Percentiles rank a stretch among this genome's conserved stretches.
These are phyloP conservation scores for Pseudozyma flocculosa DNA, from an alignment of 1,284 basidiomycete species.

Conservation along the genomic window DNA sequence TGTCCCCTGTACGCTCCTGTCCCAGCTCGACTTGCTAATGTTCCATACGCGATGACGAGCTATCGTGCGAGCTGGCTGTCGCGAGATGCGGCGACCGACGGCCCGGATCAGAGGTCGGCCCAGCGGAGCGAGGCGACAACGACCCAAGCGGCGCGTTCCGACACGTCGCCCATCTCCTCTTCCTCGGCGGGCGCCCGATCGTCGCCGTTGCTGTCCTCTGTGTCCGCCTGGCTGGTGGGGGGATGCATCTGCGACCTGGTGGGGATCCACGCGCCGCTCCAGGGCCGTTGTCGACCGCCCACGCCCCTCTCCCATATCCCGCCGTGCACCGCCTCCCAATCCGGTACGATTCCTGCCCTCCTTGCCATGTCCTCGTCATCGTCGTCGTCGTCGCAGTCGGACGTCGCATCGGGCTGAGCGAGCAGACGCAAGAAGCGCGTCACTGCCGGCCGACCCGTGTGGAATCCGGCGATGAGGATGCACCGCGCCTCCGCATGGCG, in stretches of 20 bases:
- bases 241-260: slow-evolving; percentile 6
- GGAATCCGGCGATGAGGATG: slow-evolving; percentile 48
- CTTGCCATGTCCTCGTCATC: slow-evolving; percentile 1
- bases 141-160: slow-evolving; percentile 49
- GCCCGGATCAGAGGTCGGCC: slow-evolving; percentile 7
- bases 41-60: no score
- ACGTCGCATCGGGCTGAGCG: slow-evolving; percentile 3
- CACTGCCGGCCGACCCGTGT: slow-evolving; percentile 50
- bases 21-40: no score
- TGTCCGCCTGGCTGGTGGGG: slow-evolving; percentile 1
- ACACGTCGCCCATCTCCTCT: slow-evolving; percentile 52
- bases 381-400: slow-evolving; percentile 4
- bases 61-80: no score
- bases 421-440: slow-evolving; percentile 38
- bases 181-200: slow-evolving; percentile 7
- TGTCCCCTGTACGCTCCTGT: no score
- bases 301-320: slow-evolving; percentile 43
- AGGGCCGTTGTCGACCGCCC: slow-evolving; percentile 22
- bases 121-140: slow-evolving; percentile 39
- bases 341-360: slow-evolving; percentile 23
- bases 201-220: neutral
- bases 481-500: slow-evolving; percentile 19
- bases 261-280: slow-evolving; percentile 11
- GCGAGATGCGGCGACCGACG: no score
- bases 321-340: slow-evolving; percentile 25